Evolutionary conservation across 306 rosid genomes (phyloP).

Genomic region (Spatholobus suberectus): DNA sequence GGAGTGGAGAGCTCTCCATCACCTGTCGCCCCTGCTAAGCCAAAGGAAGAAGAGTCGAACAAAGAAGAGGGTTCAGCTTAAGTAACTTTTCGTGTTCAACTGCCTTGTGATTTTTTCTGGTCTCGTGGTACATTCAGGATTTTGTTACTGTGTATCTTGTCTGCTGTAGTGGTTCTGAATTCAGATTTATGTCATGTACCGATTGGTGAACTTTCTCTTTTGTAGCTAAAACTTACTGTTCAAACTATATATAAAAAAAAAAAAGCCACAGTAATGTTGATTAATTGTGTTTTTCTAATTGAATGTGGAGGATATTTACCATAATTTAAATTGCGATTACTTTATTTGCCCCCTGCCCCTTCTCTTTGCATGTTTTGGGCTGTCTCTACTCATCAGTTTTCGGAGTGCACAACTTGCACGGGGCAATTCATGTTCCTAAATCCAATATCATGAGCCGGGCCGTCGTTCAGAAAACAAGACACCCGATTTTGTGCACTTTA

Average conservation of each 20-base stretch:
- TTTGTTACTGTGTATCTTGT: not conserved
- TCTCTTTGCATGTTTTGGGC: not conserved
- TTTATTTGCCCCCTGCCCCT: not conserved
- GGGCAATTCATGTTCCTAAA: too few relatives aligned
- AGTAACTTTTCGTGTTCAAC: constrained; percentile 9
- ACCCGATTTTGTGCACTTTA: not conserved
- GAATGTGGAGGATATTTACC: not conserved
- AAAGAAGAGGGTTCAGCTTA: constrained; percentile 67
- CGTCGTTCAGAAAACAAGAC: not conserved
- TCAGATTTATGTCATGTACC: constrained; percentile 8
- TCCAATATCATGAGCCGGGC: too few relatives aligned
- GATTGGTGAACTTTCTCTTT: constrained; percentile 13
- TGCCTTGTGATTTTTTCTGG: not conserved
- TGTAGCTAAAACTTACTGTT: constrained; percentile 24
- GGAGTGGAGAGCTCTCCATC: constrained; percentile 80
- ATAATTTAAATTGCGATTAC: not conserved
- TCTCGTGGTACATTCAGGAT: constrained; percentile 38
- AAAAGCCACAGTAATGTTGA: not conserved
- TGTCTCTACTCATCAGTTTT: not conserved
- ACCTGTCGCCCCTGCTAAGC: constrained; percentile 55
- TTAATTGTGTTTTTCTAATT: constrained; percentile 16
- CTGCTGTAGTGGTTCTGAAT: not conserved
- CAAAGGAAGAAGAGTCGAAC: constrained; percentile 58
- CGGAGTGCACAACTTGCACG: too few relatives aligned
- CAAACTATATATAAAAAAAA: not conserved